These are phyloP conservation scores for Malus sieversii DNA, from an alignment of 306 rosid genomes.

Conservation along the genomic window DNA sequence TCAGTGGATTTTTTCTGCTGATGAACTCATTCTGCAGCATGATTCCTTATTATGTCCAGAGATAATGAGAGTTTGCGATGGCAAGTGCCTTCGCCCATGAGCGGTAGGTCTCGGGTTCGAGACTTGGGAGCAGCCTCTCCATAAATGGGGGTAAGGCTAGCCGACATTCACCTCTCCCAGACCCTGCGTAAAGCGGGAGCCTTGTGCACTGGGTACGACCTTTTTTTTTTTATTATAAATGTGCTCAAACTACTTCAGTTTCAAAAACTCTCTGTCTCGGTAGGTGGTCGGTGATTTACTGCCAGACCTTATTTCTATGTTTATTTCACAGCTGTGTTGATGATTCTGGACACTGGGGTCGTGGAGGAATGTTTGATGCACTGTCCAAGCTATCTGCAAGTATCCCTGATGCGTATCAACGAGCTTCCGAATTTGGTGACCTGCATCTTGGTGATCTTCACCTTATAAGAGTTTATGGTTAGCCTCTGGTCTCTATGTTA, in stretches of 20 bases:
- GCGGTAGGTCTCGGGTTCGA: too few relatives aligned
- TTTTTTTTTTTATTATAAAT: too few relatives aligned
- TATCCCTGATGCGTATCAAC: slow-evolving; percentile 66
- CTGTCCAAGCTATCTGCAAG: slow-evolving; percentile 55
- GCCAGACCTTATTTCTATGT: background rate
- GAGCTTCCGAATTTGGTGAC: slow-evolving; percentile 76
- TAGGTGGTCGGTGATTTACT: background rate
- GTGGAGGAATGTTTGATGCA: slow-evolving; percentile 88
- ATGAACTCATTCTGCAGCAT: background rate
- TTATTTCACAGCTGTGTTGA: slow-evolving; percentile 66
- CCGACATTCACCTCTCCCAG: too few relatives aligned
- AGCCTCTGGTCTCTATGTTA: slow-evolving; percentile 7
- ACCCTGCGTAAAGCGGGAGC: too few relatives aligned
- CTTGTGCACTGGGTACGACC: too few relatives aligned
- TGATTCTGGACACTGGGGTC: slow-evolving; percentile 90
- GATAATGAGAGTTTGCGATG: background rate
- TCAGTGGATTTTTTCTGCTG: background rate
- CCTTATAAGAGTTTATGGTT: slow-evolving; percentile 67
- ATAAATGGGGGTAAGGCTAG: too few relatives aligned
- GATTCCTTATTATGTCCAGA: background rate
- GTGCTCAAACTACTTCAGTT: background rate
- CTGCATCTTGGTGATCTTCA: slow-evolving; percentile 94
- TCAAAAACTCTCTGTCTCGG: background rate
- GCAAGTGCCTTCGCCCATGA: too few relatives aligned
- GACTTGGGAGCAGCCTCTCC: too few relatives aligned